Evolutionary conservation across 257 asterid species (phyloP).

Genomic region (Scutellaria barbata): DNA sequence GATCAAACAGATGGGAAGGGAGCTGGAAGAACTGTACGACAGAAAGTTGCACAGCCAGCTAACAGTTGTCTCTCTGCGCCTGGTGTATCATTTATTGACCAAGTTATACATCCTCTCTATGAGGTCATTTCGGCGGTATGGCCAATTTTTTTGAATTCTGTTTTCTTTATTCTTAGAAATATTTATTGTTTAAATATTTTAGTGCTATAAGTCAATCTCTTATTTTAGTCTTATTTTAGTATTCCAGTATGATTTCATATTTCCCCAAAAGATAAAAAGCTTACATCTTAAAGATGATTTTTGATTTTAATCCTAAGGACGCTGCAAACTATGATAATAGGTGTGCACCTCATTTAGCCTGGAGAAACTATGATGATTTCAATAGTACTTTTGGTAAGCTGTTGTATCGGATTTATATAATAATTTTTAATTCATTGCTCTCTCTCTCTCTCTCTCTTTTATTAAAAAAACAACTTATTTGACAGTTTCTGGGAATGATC

Average conservation of each 20-base stretch:
- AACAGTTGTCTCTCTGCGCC: constrained; percentile 74
- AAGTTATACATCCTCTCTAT: constrained; percentile 83
- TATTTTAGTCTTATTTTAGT: constrained; percentile 6
- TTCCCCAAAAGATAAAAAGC: not conserved
- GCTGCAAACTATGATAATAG: constrained; percentile 90
- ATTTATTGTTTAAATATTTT: not conserved
- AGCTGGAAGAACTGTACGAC: constrained; percentile 73
- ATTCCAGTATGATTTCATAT: constrained; percentile 17
- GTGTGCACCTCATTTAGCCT: constrained; percentile 94
- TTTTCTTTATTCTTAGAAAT: constrained; percentile 16
- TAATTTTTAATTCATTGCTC: not conserved
- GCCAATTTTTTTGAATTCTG: constrained; percentile 21
- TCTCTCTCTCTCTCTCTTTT: not conserved
- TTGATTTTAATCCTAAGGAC: constrained; percentile 60
- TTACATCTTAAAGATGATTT: constrained; percentile 19
- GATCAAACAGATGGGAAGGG: constrained; percentile 87
- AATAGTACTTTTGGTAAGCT: constrained; percentile 91
- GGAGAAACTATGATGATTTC: constrained; percentile 98
- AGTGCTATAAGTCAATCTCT: constrained; percentile 15
- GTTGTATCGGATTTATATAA: not conserved
- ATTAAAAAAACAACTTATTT: not conserved
- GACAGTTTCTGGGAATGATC: too few relatives aligned
- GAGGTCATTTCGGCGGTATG: constrained; percentile 91
- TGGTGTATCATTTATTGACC: constrained; percentile 87
- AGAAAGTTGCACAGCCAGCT: constrained; percentile 82